Percentiles rank a stretch among this genome's conserved stretches.
phyloP scores from a whole-genome alignment of 768 basidiomycete species.

The Russula compacta region DNA sequence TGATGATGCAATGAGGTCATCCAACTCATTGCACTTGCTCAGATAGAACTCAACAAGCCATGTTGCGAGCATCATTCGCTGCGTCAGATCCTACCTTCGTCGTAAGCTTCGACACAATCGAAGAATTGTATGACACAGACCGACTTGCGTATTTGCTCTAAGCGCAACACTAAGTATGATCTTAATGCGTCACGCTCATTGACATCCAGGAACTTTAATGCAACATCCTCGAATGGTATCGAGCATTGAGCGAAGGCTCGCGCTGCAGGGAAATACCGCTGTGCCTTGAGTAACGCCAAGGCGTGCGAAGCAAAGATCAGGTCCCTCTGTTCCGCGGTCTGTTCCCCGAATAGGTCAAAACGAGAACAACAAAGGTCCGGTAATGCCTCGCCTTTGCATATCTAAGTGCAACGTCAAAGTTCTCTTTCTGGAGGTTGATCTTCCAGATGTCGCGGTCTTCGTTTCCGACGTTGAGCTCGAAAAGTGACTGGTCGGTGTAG shows the following conservation, averaged over 20 bases:
- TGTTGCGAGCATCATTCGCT: constrained; percentile 95
- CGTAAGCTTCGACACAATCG: neutral
- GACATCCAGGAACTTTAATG: constrained; percentile 81
- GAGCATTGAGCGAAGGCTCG: constrained; percentile 88
- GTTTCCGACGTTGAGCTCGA: constrained; percentile 76
- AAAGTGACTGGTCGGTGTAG: constrained; percentile 80
- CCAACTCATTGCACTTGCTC: constrained; percentile 91
- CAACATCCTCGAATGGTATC: constrained; percentile 82
- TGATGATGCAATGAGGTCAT: constrained; percentile 88
- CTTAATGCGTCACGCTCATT: constrained; percentile 86
- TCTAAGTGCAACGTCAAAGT: constrained; percentile 68
- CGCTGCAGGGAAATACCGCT: constrained; percentile 84
- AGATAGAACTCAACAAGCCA: constrained; percentile 98
- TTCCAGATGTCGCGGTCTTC: constrained; percentile 96
- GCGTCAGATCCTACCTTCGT: constrained; percentile 65
- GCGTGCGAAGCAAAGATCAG: constrained; percentile 78
- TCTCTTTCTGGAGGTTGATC: constrained; percentile 70
- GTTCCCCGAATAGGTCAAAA: neutral
- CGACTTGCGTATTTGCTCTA: constrained; percentile 77
- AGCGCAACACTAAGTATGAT: constrained; percentile 77
- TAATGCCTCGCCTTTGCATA: constrained; percentile 62
- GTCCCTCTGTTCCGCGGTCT: constrained; percentile 88
- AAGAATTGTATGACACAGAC: constrained; percentile 35
- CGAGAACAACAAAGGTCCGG: neutral
- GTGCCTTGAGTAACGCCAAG: constrained; percentile 64